A percentile compares a stretch with the other conserved stretches of the same genome.
These are phyloP conservation scores for Wakefieldia striispora DNA, from an alignment of 768 basidiomycete genomes.

Conservation along the genomic window DNA sequence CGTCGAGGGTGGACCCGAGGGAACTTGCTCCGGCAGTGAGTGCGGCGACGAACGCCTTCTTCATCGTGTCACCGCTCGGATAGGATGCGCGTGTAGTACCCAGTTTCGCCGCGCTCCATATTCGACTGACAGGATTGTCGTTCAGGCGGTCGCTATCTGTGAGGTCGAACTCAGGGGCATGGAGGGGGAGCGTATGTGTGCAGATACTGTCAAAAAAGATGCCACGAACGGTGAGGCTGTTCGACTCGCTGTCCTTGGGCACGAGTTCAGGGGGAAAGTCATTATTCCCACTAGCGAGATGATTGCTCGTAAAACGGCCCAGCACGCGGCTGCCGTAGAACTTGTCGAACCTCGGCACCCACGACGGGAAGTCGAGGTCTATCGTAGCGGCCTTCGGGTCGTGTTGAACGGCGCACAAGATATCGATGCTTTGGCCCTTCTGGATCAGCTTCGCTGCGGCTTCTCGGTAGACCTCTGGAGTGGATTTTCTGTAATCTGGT, in stretches of 20 bases:
- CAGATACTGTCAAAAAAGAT: conserved; percentile 1
- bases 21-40: not conserved
- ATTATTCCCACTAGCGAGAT: not conserved
- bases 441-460: not conserved
- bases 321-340: conserved; percentile 1
- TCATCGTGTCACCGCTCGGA: not conserved
- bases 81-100: not conserved
- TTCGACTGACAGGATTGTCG: not conserved
- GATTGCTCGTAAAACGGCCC: conserved; percentile 4
- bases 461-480: conserved; percentile 2
- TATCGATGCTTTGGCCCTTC: conserved; percentile 1
- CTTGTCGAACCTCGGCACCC: conserved; percentile 8
- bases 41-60: conserved; percentile 1
- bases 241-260: not conserved
- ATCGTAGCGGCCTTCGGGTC: not conserved
- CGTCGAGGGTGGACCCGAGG: not conserved
- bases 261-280: not conserved
- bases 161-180: not conserved
- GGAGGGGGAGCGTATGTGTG: not conserved
- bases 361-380: conserved; percentile 4
- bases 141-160: not conserved
- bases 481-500: conserved; percentile 5
- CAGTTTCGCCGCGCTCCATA: not conserved
- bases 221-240: conserved; percentile 1
- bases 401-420: not conserved